Base-by-base conservation (phyloP, 2,329 filamentous ascomycete genomes). In the Cercospora brassicicola region DNA sequence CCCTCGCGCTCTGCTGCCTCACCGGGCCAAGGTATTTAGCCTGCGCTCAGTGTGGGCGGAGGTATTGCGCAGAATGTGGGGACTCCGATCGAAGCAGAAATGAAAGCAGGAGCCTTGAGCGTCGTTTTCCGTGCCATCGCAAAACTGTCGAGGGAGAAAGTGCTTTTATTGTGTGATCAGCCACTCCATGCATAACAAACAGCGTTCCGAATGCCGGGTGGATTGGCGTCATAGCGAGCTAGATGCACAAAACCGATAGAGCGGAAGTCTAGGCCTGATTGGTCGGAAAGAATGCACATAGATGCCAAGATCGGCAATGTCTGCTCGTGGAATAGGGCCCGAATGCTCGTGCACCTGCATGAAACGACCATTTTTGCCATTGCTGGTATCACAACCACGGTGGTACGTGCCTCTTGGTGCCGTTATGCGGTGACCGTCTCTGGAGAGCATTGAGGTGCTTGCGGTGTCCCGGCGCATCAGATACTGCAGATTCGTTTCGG, bases 101-200 rank as follows among this genome's bases (percentile, higher is more conserved):
- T 18, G 28, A 15, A 18, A 39, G 33, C 15, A 4, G 7, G 28
- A 20, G 36, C 28, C 30, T 15, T 5, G 36, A 42, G n/a, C 2
- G 51, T 56, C 26, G 23, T 33, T 31, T 28, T 23, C 10, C 30
- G 20, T 64, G 62, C 51, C 31, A 13, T 64, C 30, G 31, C 26
- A n/a, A 53, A 48, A 4, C 18, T 51, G 20, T 39, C 18, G 48
- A 20, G 18, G 62, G 62, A 26, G 62, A 42, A 64, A 64, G 36
- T 64, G 62, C 51, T 64, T 59, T 59, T 64, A 64, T 64, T 64
- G 53, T n/a, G n/a, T 20, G 11, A 45, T 64, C 23, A 26, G 31
- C 20, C 30, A 20, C 15, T 56, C 20, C 62, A 64, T 57, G 51
- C 61, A 63, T 57, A 45, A 62, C 59, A 62, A 28, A 48, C 26